Conservation (phyloP, 108 stramenopile species). For the Schizochytrium sp. region DNA sequence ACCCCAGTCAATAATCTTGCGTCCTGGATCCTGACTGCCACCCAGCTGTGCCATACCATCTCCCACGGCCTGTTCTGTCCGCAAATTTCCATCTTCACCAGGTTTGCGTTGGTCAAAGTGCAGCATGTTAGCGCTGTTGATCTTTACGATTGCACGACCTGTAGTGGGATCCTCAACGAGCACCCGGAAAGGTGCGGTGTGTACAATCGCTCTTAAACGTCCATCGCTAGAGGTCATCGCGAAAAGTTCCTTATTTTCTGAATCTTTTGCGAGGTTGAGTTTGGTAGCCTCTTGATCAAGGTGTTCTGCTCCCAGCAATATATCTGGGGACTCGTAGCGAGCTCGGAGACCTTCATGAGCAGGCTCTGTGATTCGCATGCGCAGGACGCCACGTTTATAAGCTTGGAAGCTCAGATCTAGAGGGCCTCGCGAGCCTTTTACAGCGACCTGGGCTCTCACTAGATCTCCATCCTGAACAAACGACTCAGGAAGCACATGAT, state of each 20-base stretch:
- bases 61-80: background rate
- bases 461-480: background rate
- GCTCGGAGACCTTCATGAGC: background rate
- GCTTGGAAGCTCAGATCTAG: constrained; percentile 11
- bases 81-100: constrained; percentile 63
- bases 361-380: constrained; percentile 43
- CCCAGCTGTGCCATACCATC: constrained; percentile 52
- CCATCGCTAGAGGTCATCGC: background rate
- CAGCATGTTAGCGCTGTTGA: constrained; percentile 80
- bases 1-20: constrained; percentile 67
- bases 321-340: constrained; percentile 40
- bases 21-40: background rate
- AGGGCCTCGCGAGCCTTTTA: constrained; percentile 39
- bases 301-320: constrained; percentile 6
- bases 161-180: constrained; percentile 6
- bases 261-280: background rate
- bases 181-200: constrained; percentile 58
- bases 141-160: constrained; percentile 64
- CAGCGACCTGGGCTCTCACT: constrained; percentile 12
- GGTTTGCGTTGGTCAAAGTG: constrained; percentile 88
- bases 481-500: background rate
- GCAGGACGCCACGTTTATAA: constrained; percentile 32
- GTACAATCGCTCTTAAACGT: background rate
- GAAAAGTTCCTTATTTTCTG: background rate
- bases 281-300: background rate